Base-by-base conservation (phyloP, 2,329 filamentous ascomycete species). In the Colletotrichum echinochloae region DNA sequence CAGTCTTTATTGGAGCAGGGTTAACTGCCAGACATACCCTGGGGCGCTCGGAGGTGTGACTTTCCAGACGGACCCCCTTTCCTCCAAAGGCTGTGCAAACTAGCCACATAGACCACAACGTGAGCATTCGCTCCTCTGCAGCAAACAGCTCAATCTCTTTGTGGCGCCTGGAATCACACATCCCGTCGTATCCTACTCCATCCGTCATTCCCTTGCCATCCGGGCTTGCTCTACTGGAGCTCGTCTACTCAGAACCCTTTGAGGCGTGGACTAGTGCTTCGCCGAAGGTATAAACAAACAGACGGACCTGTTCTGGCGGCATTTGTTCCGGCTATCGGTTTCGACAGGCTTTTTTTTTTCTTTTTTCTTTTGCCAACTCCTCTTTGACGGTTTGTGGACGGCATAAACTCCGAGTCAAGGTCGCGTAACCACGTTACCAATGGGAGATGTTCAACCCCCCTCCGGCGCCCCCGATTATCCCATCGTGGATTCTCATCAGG, bases 391-490 rank as follows among this genome's bases (percentile, higher is more conserved):
- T 65, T 64, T 71, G 69, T 69, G 65, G 65, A 54, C 63, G 63
- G 71, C 49, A 60, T 71, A 65, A 28, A 66, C 71, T 61, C 59
- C 54, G 55, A 33, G 37, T 33, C 44, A 48, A 48, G 52, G 46
- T 60, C 49, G 57, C 65, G 51, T 44, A 44, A 41, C 23, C 56
- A 56, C 48, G 46, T 73, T 71, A 60, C 72, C 72, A 77, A 82
- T 82, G 80, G 78, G 79, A 76, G 79, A 80, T 76, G 73, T 75
- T 74, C 74, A 76, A 68, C 70, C 76, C 66, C 57, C 74, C 39
- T 62, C 73, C 54, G 71, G 59, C 51, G 70, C 70, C 55, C 67
- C 68, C 56, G 76, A 73, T 52, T 69, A 73, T 65, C 61, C 71
- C 33, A 63, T 61, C 26, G 63, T 71, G 66, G 64, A 72, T 49